Base-by-base conservation (phyloP, 345 rosid species). In the Murraya paniculata region DNA sequence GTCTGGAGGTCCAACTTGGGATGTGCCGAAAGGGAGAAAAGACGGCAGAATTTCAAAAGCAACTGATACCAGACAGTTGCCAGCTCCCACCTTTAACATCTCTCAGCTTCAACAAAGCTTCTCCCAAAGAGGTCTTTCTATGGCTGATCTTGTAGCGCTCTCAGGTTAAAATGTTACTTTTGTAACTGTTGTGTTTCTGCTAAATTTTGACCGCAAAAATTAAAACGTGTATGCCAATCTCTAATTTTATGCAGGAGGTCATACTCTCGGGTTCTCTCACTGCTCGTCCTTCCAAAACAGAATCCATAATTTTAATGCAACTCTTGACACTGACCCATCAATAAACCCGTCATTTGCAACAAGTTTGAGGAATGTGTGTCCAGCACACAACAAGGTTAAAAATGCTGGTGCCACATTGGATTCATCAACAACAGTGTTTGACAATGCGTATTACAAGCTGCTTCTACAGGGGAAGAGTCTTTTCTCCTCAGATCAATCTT, bases 1-100 rank as follows among this genome's bases (percentile, higher is more conserved):
- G 99, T 93, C 99, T 24, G 98, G 98, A 64, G 98, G 97, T 24
- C 98, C 98, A 0, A 79, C 76, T 65, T 95, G 99, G 99, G 85
- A 82, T 33, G 99, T 95, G 25, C 98, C 93, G 0, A 93, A 93
- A 82, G 97, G 99, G 28, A 86, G 99, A 85, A 86, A 89, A 82
- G 97, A 95, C 75, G 98, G 98, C 53, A 90, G 94, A 81, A 85
- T 90, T 66, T 91, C 99, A 16, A 89, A 81, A 79, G 99, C 98
- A 71, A 83, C 48, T 13, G 96, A 95, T 11, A 93, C 98, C 58
- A 86, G 90, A 81, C 98, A 87, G 79, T 69, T 92, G 74, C 98
- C 98, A 69, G 91, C 88, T 82, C 98, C 98, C 55, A 77, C 75
- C 61, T 93, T 91, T 70, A 92, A 91, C 85, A 85, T 93, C 53